Evolutionary conservation across 2,329 filamentous ascomycete species (phyloP), one percentile per base, ranked within the genome.

Genomic region (Blastomyces percursus): DNA sequence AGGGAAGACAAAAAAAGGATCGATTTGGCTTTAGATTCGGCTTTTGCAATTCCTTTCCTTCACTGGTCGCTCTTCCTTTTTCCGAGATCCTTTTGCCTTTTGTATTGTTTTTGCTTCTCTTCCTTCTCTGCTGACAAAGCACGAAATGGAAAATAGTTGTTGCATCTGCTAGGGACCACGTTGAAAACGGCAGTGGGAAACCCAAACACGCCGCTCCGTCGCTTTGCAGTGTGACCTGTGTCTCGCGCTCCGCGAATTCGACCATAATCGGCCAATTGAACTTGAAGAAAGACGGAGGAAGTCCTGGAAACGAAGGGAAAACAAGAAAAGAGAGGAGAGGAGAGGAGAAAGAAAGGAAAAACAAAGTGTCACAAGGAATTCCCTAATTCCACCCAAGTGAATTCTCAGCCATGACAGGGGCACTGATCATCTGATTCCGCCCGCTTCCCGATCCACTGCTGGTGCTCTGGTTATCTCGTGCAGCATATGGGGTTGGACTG

Each of bases 311-410:
- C n/a, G n/a, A 50, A 50, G 7, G n/a, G 1, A 48, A 48, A 48
- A 11, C 9, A 24, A 48, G 6, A 24, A 48, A 46, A 46, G 3
- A 21, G 3, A 6, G 19, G 6, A 19, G 40, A 46, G 9, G 44
- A 46, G 9, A 19, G n/a, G 2, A 42, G 16, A 12, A 16, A 42
- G 6, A 44, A 19, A 44, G n/a, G 7, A n/a, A 44, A 44, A 44
- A 19, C 7, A 2, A 35, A 35, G 8, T 35, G 1, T 35, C 32
- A 35, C 32, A 35, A 0, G 32, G 16, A 16, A 5, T 38, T 40
- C 24, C 70, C 85, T 82, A 96, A 80, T 95, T 96, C 92, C 92
- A 96, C 70, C 92, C 92, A 67, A 96, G 84, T 60, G 91, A 96
- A 82, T 96, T 96, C 80, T 95, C 91, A 3, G 91, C 88, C 75